Percentiles rank a stretch among this genome's conserved stretches.
phyloP scores from a whole-genome alignment of 768 basidiomycete genomes.

The Cystofilobasidium bisporidii region DNA sequence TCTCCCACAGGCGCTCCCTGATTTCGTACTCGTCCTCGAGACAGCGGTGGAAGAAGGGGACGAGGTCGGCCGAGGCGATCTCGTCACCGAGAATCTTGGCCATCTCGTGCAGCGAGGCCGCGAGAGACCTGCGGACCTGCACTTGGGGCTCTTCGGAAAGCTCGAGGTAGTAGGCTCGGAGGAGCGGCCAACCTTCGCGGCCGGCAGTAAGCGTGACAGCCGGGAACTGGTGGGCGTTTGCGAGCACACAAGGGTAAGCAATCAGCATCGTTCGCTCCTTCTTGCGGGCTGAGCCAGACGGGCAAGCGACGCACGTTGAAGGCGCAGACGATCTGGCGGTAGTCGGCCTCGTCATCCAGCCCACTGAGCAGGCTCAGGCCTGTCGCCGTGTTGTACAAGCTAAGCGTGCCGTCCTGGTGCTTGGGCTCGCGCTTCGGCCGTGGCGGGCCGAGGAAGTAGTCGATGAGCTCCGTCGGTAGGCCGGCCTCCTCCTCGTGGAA shows the following conservation, averaged over 20 bases:
- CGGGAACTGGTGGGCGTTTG: conserved; percentile 56
- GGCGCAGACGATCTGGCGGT: conserved; percentile 37
- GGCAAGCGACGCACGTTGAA: conserved; percentile 39
- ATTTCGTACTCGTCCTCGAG: conserved; percentile 55
- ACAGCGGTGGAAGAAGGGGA: conserved; percentile 58
- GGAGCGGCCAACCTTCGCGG: conserved; percentile 55
- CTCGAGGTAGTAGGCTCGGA: conserved; percentile 58
- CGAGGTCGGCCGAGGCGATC: conserved; percentile 56
- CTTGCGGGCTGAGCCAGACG: conserved; percentile 2
- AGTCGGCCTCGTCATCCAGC: conserved; percentile 12
- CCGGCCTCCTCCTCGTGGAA: conserved; percentile 54
- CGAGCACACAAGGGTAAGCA: no score
- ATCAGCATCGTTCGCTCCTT: no score
- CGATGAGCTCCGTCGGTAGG: conserved; percentile 58
- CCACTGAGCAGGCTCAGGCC: conserved; percentile 6
- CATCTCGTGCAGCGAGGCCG: conserved; percentile 79
- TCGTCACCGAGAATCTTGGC: conserved; percentile 72
- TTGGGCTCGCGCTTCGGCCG: conserved; percentile 1
- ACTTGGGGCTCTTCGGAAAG: conserved; percentile 54
- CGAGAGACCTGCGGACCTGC: conserved; percentile 67
- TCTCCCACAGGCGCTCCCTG: conserved; percentile 60
- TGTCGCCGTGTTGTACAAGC: conserved; percentile 7
- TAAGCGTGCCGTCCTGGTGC: background rate
- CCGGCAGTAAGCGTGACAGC: conserved; percentile 81
- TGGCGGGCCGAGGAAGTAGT: conserved; percentile 58